Evolutionary conservation across 2,329 filamentous ascomycete species (phyloP), one percentile per base, ranked within the genome.

Genomic region (Stachybotrys echinatus): DNA sequence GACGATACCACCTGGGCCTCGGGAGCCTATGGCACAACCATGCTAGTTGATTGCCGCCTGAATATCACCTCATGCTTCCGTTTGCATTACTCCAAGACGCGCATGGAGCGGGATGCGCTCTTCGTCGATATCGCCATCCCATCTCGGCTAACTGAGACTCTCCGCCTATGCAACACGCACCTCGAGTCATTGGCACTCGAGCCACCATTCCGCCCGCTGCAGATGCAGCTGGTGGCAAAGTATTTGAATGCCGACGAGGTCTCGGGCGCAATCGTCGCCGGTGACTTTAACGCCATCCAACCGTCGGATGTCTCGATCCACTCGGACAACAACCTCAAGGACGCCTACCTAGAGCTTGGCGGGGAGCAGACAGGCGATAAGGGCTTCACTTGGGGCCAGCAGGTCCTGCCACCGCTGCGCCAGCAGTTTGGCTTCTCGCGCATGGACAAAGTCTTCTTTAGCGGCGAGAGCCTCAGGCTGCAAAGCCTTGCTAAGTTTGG

Each of bases 201-300:
- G 5, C 77, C 76, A 0, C 76, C 78, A 1, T 61, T 70, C 18
- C 71, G 80, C 0, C 76, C 76, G 0, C 55, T 63, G 0, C 79
- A 83, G 56, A 61, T 83, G 48, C 57, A 65, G 20, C 55, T 71
- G 8, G 71, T 74, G 3, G 70, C 74, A 0, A 52, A 58, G 43
- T 70, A 73, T 50, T 68, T 83, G 58, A 69, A 69, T 3, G 59
- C 63, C 3, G 37, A 62, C 0, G 53, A 61, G 3, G 61, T 75
- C 1, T 51, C 70, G 6, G 73, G 68, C 2, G 72, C 70, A 1
- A 49, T 81, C 1, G 56, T 77, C 3, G 77, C 75, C 0, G 80
- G 80, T 1, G 79, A 83, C 57, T 70, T 82, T 42, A 84, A 84
- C 53, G 78, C 80, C 20, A 80, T 83, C 27, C 69, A 81, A 53